Base-by-base conservation (phyloP, 768 basidiomycete species). In the Ephemerocybe angulata region DNA sequence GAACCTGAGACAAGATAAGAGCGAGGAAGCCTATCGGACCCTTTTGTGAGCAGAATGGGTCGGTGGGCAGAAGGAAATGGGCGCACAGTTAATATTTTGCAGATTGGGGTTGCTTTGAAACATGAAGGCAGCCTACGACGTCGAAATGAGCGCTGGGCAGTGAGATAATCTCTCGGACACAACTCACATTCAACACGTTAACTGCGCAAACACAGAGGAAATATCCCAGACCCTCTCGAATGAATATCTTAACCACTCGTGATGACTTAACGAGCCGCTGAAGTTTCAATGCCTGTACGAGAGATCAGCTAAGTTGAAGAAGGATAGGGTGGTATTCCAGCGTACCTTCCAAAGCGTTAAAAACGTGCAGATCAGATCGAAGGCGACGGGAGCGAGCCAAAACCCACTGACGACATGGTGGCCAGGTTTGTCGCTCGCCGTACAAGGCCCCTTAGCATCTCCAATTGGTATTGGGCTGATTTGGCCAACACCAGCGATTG, bases 61-160 rank as follows among this genome's bases (percentile, higher is more conserved):
- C 22, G 5, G 25, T 21, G 22, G 11, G 13, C 7, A 8, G 40
- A 4, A 8, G 24, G 50, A 28, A 24, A 2, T 13, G 15, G 13
- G 49, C 59, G 19, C 27, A 57, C 59, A 55, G 46, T 60, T 60
- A 41, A 60, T 55, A 31, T 60, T 60, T 43, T 60, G 59, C 27
- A 60, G 53, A 24, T 49, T 57, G 3, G 56, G 56, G 25, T 57
- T 54, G 12, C 53, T 54, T 41, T 60, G 56, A 38, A 60, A 54
- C 59, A 60, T 60, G 44, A 60, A 60, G 13, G 59, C 59, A 12
- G 59, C 59, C 58, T 59, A 27, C 17, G 33, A 43, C 17, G 29
- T 29, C 19, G 21, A 28, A 41, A 15, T 17, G 21, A 13, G 4
- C 28, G 15, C 17, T 47, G 31, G 12, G 10, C 6, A 8, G 15